phyloP scores from a whole-genome alignment of 208 protist species.

The Trypanosoma scelopori region DNA sequence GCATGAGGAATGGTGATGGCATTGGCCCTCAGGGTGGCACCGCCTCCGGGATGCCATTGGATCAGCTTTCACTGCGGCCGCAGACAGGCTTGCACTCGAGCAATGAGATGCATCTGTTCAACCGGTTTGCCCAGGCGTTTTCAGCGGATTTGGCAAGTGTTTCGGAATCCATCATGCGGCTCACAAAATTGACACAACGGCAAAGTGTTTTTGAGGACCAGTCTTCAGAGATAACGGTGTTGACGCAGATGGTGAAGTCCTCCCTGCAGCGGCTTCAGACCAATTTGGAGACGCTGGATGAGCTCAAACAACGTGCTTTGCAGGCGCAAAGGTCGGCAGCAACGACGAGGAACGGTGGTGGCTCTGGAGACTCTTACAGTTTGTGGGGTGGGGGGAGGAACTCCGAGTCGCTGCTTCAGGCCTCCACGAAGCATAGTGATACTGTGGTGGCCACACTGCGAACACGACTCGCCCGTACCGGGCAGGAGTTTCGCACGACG shows the following conservation, averaged over 20 bases:
- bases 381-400: constrained; percentile 21
- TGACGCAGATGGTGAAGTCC: constrained; percentile 81
- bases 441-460: constrained; percentile 81
- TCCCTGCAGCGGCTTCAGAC: constrained; percentile 79
- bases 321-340: constrained; percentile 47
- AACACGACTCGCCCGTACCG: constrained; percentile 65
- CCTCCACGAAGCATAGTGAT: constrained; percentile 36
- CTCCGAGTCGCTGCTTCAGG: constrained; percentile 15
- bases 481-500: constrained; percentile 80
- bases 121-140: constrained; percentile 78
- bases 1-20: constrained; percentile 6
- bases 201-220: constrained; percentile 92
- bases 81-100: constrained; percentile 51
- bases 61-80: constrained; percentile 7
- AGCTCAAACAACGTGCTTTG: constrained; percentile 68
- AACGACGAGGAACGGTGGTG: constrained; percentile 1
- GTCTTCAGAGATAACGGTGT: constrained; percentile 65
- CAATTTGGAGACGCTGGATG: constrained; percentile 71
- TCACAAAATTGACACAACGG: constrained; percentile 73
- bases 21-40: neutral
- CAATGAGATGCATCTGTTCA: constrained; percentile 77
- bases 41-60: neutral
- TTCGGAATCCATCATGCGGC: constrained; percentile 78
- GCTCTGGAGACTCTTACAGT: constrained; percentile 21
- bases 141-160: constrained; percentile 74